Percentiles rank a stretch among this genome's conserved stretches.
These are phyloP conservation scores for Calocybe cyanea DNA, from an alignment of 768 basidiomycete species.

Conservation along the genomic window DNA sequence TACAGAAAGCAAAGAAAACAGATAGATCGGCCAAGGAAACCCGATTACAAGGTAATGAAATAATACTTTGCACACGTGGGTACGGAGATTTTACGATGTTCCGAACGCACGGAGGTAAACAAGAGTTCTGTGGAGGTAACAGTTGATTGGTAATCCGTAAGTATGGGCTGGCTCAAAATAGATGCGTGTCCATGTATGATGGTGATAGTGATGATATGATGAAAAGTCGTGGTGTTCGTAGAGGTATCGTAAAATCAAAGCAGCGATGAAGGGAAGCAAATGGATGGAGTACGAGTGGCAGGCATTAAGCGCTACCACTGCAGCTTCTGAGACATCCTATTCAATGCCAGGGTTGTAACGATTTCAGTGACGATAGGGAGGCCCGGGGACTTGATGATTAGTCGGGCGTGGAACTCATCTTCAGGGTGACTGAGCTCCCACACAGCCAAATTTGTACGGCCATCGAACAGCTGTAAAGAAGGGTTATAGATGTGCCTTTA, in stretches of 20 bases:
- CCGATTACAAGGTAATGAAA: not conserved
- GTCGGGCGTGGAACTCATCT: conserved; percentile 53
- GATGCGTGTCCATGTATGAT: conserved; percentile 9
- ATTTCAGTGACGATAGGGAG: conserved; percentile 72
- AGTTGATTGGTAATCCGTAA: conserved; percentile 8
- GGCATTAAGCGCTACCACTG: conserved; percentile 39
- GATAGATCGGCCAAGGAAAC: conserved; percentile 13
- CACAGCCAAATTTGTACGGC: conserved; percentile 54
- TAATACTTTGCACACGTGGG: conserved; percentile 17
- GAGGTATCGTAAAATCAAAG: not conserved
- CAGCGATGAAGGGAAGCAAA: not conserved
- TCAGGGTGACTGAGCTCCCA: conserved; percentile 64
- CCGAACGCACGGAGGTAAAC: conserved; percentile 8
- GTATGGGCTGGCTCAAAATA: conserved; percentile 3
- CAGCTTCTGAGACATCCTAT: conserved; percentile 62
- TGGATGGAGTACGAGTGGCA: not conserved
- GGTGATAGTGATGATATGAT: conserved; percentile 1
- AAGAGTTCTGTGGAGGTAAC: not conserved
- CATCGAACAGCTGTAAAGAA: conserved; percentile 54
- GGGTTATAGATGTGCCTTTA: not conserved
- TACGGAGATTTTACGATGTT: conserved; percentile 6
- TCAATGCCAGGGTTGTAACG: conserved; percentile 68
- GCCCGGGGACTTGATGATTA: conserved; percentile 55
- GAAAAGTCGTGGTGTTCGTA: conserved; percentile 10
- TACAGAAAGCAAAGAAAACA: conserved; percentile 6